Evolutionary conservation across 305 asterid genomes (phyloP), one percentile per base, ranked within the genome.

Genomic region (Ilex paraguariensis): DNA sequence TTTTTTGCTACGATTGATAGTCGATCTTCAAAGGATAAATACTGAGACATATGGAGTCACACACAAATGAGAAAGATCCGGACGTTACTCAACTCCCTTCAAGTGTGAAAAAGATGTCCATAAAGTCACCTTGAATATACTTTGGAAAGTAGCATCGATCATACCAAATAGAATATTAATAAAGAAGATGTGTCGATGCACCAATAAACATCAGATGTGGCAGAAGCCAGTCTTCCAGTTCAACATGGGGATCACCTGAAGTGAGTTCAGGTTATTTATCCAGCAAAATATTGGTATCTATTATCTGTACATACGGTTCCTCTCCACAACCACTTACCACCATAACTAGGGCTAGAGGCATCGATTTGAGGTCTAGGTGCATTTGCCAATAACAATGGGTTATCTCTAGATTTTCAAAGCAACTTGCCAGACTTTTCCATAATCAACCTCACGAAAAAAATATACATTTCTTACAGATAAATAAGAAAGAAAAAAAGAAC

Each of bases 361-460:
- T 84, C 84, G 52, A 71, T 65, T 68, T 67, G 79, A 63, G 76
- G 40, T 53, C 78, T 55, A 67, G 28, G 31, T 67, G 56, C 59
- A 67, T 57, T 65, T 49, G 57, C 65, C 70, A 65, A 71, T 69
- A 58, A 54, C 51, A 68, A 21, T 65, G 70, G 13, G 64, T 59
- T 32, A 31, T 72, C 46, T 33, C 7, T 50, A 36, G 77, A 67
- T 55, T 66, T 80, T 54, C 74, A 58, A 61, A 31, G 75, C 59
- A 64, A 56, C 31, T 70, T 69, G 31, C 63, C 81, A 39, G 79
- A 60, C 54, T 52, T 73, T 42, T 59, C 28, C 76, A 61, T 66
- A 66, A 60, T 61, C 64, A 72, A 21, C 28, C 28, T 21, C 28
- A 21, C 28, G 28, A 21, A 21, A 21, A 21, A 21, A 21, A 21